Percentiles rank a stretch among this genome's conserved stretches.
These are phyloP conservation scores for Wickerhamomyces hampshirensis DNA, from an alignment of 805 yeast species.

Conservation along the genomic window DNA sequence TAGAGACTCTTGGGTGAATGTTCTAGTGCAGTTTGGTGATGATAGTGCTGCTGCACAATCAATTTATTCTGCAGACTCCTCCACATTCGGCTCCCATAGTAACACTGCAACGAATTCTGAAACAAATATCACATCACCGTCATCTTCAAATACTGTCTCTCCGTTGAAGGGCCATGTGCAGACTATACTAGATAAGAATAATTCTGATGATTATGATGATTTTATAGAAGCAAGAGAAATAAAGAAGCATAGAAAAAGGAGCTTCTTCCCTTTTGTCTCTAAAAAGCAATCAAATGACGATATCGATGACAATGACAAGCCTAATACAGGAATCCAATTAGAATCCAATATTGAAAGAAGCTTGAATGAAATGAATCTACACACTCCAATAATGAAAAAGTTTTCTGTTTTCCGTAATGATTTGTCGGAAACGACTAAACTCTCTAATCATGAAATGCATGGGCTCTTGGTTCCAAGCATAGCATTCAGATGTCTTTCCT, in stretches of 20 bases:
- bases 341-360: conserved; percentile 24
- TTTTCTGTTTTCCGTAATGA: conserved; percentile 62
- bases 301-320: conserved; percentile 4
- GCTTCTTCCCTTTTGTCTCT: conserved; percentile 57
- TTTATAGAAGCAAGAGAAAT: conserved; percentile 27
- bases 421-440: conserved; percentile 42
- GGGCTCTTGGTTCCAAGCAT: conserved; percentile 62
- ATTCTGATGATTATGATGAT: conserved; percentile 17
- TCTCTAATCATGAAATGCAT: conserved; percentile 45
- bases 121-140: neutral
- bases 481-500: conserved; percentile 69
- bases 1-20: conserved; percentile 66
- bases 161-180: conserved; percentile 1
- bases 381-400: conserved; percentile 14
- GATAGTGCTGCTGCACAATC: conserved; percentile 10
- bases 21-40: conserved; percentile 32
- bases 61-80: conserved; percentile 7
- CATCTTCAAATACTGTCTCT: conserved; percentile 1
- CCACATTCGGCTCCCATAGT: neutral
- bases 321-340: conserved; percentile 5
- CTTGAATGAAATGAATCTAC: conserved; percentile 27
- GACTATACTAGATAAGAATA: conserved; percentile 5
- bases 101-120: conserved; percentile 1
- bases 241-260: conserved; percentile 48
- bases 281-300: conserved; percentile 23